Base-by-base conservation (phyloP, 164 flowering plant species). In the Aristolochia contorta region DNA sequence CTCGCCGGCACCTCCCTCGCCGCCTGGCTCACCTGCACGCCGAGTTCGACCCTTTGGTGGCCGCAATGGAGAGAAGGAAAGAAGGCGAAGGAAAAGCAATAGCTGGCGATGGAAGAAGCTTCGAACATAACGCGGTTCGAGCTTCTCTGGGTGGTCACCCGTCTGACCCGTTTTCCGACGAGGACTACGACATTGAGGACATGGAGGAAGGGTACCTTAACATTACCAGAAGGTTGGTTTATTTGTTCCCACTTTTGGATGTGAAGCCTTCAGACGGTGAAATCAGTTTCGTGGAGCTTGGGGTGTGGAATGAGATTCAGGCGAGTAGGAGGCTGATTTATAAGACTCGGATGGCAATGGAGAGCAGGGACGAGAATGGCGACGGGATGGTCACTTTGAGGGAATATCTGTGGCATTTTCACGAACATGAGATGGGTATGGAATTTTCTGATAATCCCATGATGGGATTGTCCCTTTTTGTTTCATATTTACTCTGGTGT, bases 191-290 rank as follows among this genome's bases (percentile, higher is more conserved):
- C n/a, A 66, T 56, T 0, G 25, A 71, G 5, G 72, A 78, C 3
- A 77, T 62, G 12, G 69, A 74, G 2, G 77, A 71, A 14, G 80
- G 81, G 2, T 73, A 27, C 53, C 24, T 86, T 12, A 82, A 86
- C 64, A 63, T 72, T 18, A 77, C 78, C 0, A 53, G 68, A 65
- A 79, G 89, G 74, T 45, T 84, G 63, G 57, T 66, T 6, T 27
- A 70, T 15, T 53, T 86, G 74, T 86, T 82, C 58, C 93, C 93
- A 4, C 21, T 78, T 67, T 14, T 86, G 15, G 93, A 86, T 61
- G 64, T 12, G 7, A 51, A 61, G 12, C 83, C 87, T 0, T 61
- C 61, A 52, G 87, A 86, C 62, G 82, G 80, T 16, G n/a, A 32
- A 1, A 33, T 82, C 16, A 75, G 71, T 59, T 62, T 63, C 25